phyloP scores from a whole-genome alignment of 768 basidiomycete genomes.

The Suillus variegatus region DNA sequence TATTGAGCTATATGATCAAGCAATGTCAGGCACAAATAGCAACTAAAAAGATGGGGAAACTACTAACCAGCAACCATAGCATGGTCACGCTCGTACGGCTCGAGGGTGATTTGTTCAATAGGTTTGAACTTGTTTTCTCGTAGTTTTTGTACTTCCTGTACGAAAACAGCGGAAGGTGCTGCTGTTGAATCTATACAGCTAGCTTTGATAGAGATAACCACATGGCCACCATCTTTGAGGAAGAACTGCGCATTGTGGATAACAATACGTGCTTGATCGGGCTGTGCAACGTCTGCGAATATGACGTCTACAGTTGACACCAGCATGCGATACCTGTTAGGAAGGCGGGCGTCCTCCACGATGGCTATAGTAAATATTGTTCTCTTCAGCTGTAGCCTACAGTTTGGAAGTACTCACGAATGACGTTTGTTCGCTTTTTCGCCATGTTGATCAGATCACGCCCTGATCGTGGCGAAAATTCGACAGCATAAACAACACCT shows the following conservation, averaged over 20 bases:
- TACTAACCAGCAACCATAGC: conserved; percentile 83
- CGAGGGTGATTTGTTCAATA: conserved; percentile 92
- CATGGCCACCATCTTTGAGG: conserved; percentile 91
- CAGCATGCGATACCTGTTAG: conserved; percentile 97
- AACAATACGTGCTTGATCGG: conserved; percentile 98
- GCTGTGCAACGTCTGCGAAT: conserved; percentile 98
- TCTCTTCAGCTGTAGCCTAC: conserved; percentile 3
- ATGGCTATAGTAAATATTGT: conserved; percentile 59
- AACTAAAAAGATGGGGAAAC: not conserved
- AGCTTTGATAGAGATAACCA: conserved; percentile 98
- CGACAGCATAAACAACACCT: conserved; percentile 96
- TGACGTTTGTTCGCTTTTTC: conserved; percentile 98
- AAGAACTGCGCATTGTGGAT: conserved; percentile 91
- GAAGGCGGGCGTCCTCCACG: conserved; percentile 95
- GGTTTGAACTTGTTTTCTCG: conserved; percentile 85
- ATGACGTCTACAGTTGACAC: conserved; percentile 94
- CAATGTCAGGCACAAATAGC: conserved; percentile 1
- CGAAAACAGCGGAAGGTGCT: conserved; percentile 87
- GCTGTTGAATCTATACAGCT: conserved; percentile 98
- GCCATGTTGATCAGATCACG: conserved; percentile 99
- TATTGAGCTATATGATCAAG: conserved; percentile 41
- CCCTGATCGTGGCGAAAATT: conserved; percentile 95
- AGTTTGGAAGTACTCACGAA: conserved; percentile 61
- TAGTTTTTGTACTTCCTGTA: conserved; percentile 80
- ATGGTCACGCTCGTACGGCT: conserved; percentile 90